Conservation (phyloP, 106 monocot genomes). For the Iris macrosiphon region DNA sequence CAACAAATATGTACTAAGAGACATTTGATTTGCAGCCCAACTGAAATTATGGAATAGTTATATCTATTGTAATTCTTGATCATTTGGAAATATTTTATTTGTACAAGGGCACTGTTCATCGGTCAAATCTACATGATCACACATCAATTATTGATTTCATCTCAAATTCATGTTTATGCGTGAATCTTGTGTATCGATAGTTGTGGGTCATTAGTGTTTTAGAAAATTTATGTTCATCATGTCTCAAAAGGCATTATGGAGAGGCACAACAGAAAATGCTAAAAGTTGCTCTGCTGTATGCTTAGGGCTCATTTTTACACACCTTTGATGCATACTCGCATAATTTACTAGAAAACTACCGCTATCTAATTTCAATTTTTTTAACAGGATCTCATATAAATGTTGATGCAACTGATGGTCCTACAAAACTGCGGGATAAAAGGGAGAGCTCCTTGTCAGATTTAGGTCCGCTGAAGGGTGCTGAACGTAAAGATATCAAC, state of each 20-base stretch:
- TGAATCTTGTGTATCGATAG: not conserved
- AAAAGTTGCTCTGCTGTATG: too few species aligned
- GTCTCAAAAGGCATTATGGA: not conserved
- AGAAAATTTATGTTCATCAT: not conserved
- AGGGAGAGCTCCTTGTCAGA: constrained; percentile 45
- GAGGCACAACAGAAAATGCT: too few species aligned
- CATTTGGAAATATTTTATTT: not conserved
- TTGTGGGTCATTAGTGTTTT: not conserved
- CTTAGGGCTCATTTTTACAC: not conserved
- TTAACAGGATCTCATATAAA: constrained; percentile 21
- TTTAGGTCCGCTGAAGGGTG: constrained; percentile 86
- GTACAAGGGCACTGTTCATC: too few species aligned
- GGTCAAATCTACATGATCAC: too few species aligned
- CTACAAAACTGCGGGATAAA: constrained; percentile 27
- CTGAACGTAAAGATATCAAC: constrained; percentile 79
- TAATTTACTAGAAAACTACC: not conserved
- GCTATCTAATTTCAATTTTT: constrained; percentile 3
- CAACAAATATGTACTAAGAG: not conserved
- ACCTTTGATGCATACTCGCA: not conserved
- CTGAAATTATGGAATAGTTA: not conserved
- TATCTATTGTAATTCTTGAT: not conserved
- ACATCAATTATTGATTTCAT: not conserved
- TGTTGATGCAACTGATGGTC: constrained; percentile 24
- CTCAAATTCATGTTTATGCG: not conserved
- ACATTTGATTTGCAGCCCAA: not conserved